A percentile compares a stretch with the other conserved stretches of the same genome.
phyloP scores from a whole-genome alignment of 1,284 basidiomycete genomes.

The Uromyces viciae-fabae region DNA sequence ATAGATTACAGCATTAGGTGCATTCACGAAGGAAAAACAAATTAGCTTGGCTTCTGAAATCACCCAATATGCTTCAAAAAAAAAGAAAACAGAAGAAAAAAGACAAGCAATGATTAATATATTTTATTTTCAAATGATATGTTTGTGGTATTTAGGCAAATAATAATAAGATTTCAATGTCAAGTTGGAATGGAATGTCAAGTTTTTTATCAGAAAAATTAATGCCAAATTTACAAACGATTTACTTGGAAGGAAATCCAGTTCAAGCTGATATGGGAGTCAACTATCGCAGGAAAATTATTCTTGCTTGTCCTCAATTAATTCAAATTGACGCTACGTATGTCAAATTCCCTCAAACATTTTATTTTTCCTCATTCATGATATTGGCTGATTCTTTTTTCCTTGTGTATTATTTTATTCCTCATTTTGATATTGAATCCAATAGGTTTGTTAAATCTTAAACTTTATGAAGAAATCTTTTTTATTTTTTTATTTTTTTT shows the following conservation, averaged over 20 bases:
- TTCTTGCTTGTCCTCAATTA: slow-evolving; percentile 53
- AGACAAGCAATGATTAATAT: neutral
- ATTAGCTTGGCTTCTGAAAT: neutral
- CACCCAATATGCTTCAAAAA: neutral
- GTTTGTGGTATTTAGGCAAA: slow-evolving; percentile 46
- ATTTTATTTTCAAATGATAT: too few species aligned
- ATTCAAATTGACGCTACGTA: slow-evolving; percentile 55
- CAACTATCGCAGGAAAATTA: slow-evolving; percentile 53
- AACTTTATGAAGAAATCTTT: too few species aligned
- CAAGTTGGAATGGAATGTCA: slow-evolving; percentile 50
- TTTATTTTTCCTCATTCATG: too few species aligned
- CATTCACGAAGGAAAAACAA: neutral
- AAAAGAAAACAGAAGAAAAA: too few species aligned
- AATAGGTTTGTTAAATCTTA: too few species aligned
- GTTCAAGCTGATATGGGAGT: slow-evolving; percentile 51
- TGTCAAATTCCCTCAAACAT: neutral
- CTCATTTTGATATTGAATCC: too few species aligned
- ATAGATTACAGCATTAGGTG: too few species aligned
- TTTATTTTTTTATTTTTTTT: too few species aligned
- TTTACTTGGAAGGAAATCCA: slow-evolving; percentile 55
- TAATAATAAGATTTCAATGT: slow-evolving; percentile 52
- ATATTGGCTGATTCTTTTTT: too few species aligned
- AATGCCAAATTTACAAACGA: slow-evolving; percentile 52
- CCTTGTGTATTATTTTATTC: too few species aligned
- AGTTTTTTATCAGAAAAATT: slow-evolving; percentile 48